Evolutionary conservation across 768 basidiomycete genomes (phyloP), one percentile per base, ranked within the genome.

Genomic region (Russula sp.): DNA sequence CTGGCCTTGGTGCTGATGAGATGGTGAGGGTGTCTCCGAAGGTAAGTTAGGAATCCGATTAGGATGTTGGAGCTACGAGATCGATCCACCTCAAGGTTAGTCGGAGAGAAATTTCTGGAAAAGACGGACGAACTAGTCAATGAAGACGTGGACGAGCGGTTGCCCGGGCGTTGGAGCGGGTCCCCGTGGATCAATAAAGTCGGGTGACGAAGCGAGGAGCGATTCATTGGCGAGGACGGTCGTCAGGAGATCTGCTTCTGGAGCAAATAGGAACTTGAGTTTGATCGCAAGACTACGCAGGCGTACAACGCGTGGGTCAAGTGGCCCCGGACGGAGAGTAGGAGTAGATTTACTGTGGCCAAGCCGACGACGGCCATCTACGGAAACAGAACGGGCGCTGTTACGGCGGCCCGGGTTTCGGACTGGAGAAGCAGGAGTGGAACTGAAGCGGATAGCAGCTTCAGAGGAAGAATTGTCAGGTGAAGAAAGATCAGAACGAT

Each of bases 1-100:
- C 75, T 76, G 50, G 70, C 71, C 72, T 71, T 77, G 68, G 73
- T 78, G 68, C 71, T 69, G 24, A 70, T 64, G 59, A 73, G 70
- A 52, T 75, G 77, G 42, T 75, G 76, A n/a, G 79, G 76, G 66
- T 83, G 79, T 61, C 81, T 84, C 72, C 84, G 86, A 57, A 89
- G 74, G 73, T 88, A 84, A 32, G 80, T 83, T n/a, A 93, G 73
- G 60, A 93, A 81, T 38, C 92, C 92, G 65, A 94, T 86, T 52
- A 94, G 82, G 66, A 94, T 93, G 72, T 94, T 94, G 18, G 92
- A 94, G 69, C 92, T 93, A 44, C 14, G 30, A 57, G 67, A 54
- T 40, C 13, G n/a, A 52, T 46, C 38, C 28, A 64, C 38, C n/a
- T 52, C 49, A 48, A 40, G 30, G 34, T 55, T 46, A 11, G 52